phyloP scores from a whole-genome alignment of 75 land plant genomes.

The Selaginella tamariscina region DNA sequence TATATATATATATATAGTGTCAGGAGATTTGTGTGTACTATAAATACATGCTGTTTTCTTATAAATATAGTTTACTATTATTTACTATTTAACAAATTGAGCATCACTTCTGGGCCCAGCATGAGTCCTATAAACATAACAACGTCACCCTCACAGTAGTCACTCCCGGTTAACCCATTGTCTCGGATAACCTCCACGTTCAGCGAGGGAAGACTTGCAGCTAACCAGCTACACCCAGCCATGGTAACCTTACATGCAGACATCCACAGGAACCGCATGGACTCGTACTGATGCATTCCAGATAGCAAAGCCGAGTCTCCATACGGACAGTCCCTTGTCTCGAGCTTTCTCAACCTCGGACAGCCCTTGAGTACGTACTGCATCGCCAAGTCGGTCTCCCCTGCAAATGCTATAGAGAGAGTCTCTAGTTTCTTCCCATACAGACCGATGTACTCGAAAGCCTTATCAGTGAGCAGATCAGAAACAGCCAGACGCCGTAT shows the following conservation, averaged over 20 bases:
- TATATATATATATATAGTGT: too few relatives aligned
- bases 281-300: conserved; percentile 30
- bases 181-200: conserved; percentile 50
- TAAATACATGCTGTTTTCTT: too few relatives aligned
- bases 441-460: neutral
- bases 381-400: conserved; percentile 39
- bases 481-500: neutral
- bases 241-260: conserved; percentile 40
- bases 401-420: neutral
- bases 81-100: too few relatives aligned
- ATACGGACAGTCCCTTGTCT: conserved; percentile 65
- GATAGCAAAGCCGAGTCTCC: conserved; percentile 41
- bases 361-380: conserved; percentile 42
- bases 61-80: too few relatives aligned
- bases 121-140: conserved; percentile 67
- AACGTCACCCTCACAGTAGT: conserved; percentile 25
- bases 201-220: conserved; percentile 35
- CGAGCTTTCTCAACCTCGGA: conserved; percentile 38
- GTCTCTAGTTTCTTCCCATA: conserved; percentile 22
- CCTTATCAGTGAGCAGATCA: neutral
- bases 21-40: too few relatives aligned
- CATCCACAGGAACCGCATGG: conserved; percentile 66
- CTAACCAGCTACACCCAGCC: conserved; percentile 32
- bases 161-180: conserved; percentile 15
- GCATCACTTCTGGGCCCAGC: conserved; percentile 68